Evolutionary conservation across 257 asterid genomes (phyloP), one percentile per base, ranked within the genome.

Genomic region (Gardenia jasminoides): DNA sequence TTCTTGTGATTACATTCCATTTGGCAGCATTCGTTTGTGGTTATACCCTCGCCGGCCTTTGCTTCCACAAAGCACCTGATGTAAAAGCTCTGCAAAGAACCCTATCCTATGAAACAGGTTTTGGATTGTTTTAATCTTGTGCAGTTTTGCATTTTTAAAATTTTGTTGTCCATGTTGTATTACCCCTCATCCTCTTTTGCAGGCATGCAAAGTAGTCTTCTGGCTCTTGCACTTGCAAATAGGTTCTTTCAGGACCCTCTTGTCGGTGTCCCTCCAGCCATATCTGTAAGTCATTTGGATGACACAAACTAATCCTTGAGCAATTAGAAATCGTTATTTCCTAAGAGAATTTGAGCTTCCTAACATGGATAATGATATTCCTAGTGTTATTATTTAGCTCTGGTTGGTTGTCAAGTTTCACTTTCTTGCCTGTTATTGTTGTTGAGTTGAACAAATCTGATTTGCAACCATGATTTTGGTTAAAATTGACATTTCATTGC

Each of bases 121-220:
- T 47, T 28, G 17, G 6, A 77, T 19, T 5, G 30, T n/a, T 77
- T 28, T 4, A 28, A 12, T 36, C n/a, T 69, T 26, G 16, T 68
- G 41, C 48, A 65, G 11, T 28, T 56, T 16, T 54, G 11, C 68
- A 50, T 47, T 75, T 12, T 31, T 68, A 0, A 17, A n/a, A 64
- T n/a, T 13, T 33, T n/a, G 7, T 30, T 17, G 44, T 31, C 54
- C 46, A 28, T 43, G 41, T 72, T 26, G 48, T 65, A 69, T 73
- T 78, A 71, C 5, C 48, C 61, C 72, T 62, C 36, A 26, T 78
- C 54, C 56, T 80, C 58, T 20, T 48, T 22, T 80, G 62, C 83
- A 92, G 99, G 99, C 79, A 95, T 95, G 99, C 99, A 95, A 85
- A 95, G 99, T 90, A 93, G 99, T 82, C 99, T 95, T 82, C 80